Evolutionary conservation across 106 monocot genomes (phyloP).

Genomic region (Allium sativum): DNA sequence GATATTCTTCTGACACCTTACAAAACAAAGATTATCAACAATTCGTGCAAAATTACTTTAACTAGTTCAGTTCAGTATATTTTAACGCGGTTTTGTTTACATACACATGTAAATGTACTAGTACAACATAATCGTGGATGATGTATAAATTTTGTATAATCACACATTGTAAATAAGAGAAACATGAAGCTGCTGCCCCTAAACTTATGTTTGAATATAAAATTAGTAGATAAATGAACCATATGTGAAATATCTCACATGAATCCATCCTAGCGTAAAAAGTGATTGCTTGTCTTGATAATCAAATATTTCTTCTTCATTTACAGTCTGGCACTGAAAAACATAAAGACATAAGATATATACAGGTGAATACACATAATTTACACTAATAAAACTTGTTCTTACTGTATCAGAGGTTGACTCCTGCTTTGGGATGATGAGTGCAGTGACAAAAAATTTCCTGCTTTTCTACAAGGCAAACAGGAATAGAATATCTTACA

Average conservation of each 20-base stretch:
- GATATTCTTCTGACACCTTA: too few species aligned
- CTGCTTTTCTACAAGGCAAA: slow-evolving; percentile 63
- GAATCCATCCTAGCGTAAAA: slow-evolving; percentile 98
- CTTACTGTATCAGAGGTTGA: slow-evolving; percentile 86
- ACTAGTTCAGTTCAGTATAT: too few species aligned
- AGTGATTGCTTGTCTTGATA: slow-evolving; percentile 93
- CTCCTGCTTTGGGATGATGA: slow-evolving; percentile 94
- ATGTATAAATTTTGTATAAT: too few species aligned
- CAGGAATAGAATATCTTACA: slow-evolving; percentile 2
- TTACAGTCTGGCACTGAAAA: slow-evolving; percentile 80
- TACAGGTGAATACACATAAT: not conserved
- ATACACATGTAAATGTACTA: too few species aligned
- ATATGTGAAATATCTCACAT: slow-evolving; percentile 42
- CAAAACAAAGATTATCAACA: too few species aligned
- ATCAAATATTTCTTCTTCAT: slow-evolving; percentile 98
- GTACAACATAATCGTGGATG: too few species aligned
- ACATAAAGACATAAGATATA: slow-evolving; percentile 8
- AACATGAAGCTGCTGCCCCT: too few species aligned
- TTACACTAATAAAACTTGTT: not conserved
- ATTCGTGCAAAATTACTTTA: too few species aligned
- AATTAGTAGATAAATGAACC: too few species aligned
- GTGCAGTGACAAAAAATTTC: slow-evolving; percentile 76
- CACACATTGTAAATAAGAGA: too few species aligned
- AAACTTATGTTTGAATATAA: too few species aligned
- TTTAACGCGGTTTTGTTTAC: too few species aligned